Evolutionary conservation across 805 yeast species (phyloP), one percentile per base, ranked within the genome.

Genomic region (Kodamaea kaohsiungensis): DNA sequence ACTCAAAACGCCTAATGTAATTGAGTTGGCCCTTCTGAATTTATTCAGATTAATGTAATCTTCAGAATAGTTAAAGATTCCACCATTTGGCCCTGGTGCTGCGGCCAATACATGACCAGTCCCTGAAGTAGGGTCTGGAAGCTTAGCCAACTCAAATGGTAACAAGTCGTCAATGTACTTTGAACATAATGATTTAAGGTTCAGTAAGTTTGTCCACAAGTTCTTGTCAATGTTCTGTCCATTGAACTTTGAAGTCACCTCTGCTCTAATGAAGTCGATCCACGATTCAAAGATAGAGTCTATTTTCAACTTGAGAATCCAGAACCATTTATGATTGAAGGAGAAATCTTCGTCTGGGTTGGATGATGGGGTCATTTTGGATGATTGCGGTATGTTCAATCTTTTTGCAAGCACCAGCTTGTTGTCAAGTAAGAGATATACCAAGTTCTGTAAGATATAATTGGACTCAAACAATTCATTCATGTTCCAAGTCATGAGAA

Each of bases 371-470:
- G 43, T 5, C 16, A 19, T 15, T 18, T 25, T 38, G 37, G 22
- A n/a, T 6, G 19, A 19, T 27, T 13, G 51, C 16, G 49, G 46
- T 33, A 53, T 37, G 10, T 46, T 40, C 40, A 51, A 45, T 16
- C 37, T 46, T 30, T 38, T 33, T 9, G 54, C 49, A 38, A 51
- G 49, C 15, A 46, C 54, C 33, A 35, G 51, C 59, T 59, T 59
- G 58, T 59, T 75, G 13, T 76, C 87, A 15, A 84, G 79, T 54
- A 79, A 80, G 55, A 65, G 72, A 64, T 52, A 75, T 61, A 55
- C 82, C 59, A 77, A 72, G 59, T 74, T 76, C 51, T 82, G 89
- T 63, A 80, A 80, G 57, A 72, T 52, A 55, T 64, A 48, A 52
- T 59, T 49, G 54, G 64, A 53, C 49, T 45, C 64, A 49, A 58